These are phyloP conservation scores for Cystofilobasidium ferigula DNA, from an alignment of 768 basidiomycete genomes.

Conservation along the genomic window DNA sequence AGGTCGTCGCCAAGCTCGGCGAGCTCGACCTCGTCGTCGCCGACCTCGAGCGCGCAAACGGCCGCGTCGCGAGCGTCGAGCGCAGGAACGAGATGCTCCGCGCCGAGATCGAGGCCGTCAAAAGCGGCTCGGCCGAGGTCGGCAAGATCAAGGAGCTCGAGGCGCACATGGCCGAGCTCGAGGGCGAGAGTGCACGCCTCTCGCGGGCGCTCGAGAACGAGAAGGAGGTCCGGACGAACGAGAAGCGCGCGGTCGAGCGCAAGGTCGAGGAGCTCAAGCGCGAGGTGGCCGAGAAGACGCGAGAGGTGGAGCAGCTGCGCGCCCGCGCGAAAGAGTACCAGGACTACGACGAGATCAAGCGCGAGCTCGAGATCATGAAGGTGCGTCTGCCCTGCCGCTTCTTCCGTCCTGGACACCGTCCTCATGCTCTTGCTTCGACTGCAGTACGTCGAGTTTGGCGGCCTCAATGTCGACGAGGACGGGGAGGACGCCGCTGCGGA, in stretches of 20 bases:
- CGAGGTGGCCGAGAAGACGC: conserved; percentile 46
- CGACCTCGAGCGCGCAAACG: conserved; percentile 90
- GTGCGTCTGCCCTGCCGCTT: conserved; percentile 42
- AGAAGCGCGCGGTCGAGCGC: conserved; percentile 47
- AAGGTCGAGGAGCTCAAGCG: conserved; percentile 52
- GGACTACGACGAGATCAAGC: conserved; percentile 96
- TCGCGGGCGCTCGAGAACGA: conserved; percentile 48
- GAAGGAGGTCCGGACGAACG: conserved; percentile 51
- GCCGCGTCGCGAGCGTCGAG: conserved; percentile 80
- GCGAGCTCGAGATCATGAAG: conserved; percentile 98
- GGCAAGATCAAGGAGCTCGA: conserved; percentile 61
- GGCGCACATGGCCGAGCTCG: conserved; percentile 59
- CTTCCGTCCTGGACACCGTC: background rate
- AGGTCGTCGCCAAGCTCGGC: conserved; percentile 74
- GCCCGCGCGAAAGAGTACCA: conserved; percentile 57
- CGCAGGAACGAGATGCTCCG: conserved; percentile 90
- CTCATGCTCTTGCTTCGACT: background rate
- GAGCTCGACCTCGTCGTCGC: conserved; percentile 92
- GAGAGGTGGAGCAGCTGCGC: conserved; percentile 60
- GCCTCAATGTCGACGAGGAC: conserved; percentile 63
- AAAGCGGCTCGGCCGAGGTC: conserved; percentile 61
- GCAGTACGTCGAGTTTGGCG: conserved; percentile 92
- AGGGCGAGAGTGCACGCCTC: conserved; percentile 61
- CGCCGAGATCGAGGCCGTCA: conserved; percentile 83
- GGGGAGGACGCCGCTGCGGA: conserved; percentile 49